A percentile compares a stretch with the other conserved stretches of the same genome.
These are phyloP conservation scores for Picea sitchensis DNA, from an alignment of 75 land plant genomes.

Conservation along the genomic window DNA sequence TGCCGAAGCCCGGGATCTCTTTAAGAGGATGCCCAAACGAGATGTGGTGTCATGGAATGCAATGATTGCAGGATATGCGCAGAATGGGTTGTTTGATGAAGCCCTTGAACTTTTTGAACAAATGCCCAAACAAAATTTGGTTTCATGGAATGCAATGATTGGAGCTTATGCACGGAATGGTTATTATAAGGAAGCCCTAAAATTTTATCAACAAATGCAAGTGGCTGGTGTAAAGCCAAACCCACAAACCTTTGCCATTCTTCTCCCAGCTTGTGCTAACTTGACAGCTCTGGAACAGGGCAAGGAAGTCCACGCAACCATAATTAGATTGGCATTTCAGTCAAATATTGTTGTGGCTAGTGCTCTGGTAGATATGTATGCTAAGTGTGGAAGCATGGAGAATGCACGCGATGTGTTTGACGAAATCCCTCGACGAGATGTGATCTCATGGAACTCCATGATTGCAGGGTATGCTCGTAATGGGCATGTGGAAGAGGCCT, in stretches of 20 bases:
- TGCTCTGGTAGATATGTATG: slow-evolving; percentile 13
- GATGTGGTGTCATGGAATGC: slow-evolving; percentile 7
- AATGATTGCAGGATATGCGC: slow-evolving; percentile 11
- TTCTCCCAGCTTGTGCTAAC: neutral
- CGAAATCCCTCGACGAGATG: neutral
- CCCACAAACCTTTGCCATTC: slow-evolving; percentile 3
- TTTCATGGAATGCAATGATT: slow-evolving; percentile 23
- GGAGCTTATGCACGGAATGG: neutral
- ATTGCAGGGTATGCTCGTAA: neutral
- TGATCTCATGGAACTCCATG: neutral
- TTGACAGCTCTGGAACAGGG: neutral
- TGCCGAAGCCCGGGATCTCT: neutral
- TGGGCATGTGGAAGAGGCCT: neutral
- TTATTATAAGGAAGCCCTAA: neutral
- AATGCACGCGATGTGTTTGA: slow-evolving; percentile 6
- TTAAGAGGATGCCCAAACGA: neutral
- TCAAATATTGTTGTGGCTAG: neutral
- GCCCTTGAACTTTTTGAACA: slow-evolving; percentile 14
- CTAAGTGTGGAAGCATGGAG: slow-evolving; percentile 4
- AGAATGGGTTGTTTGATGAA: slow-evolving; percentile 6
- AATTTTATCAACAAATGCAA: too few relatives aligned
- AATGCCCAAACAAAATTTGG: slow-evolving; percentile 3
- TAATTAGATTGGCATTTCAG: neutral
- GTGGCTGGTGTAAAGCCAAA: too few relatives aligned
- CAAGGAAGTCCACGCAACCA: slow-evolving; percentile 11